These are phyloP conservation scores for Russula sp. DNA, from an alignment of 768 basidiomycete species.

Conservation along the genomic window DNA sequence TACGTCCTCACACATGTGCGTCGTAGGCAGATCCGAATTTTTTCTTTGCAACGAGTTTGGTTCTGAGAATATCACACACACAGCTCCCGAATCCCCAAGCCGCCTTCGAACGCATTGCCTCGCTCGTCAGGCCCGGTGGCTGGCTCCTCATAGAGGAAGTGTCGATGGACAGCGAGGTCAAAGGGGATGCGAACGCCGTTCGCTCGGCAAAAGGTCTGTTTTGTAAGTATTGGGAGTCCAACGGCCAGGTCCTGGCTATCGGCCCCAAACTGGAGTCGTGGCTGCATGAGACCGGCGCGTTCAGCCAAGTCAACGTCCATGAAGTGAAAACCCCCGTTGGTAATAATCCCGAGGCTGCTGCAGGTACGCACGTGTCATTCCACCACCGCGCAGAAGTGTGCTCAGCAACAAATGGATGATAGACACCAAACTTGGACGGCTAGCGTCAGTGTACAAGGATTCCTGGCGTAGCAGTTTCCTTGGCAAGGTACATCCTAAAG, in stretches of 20 bases:
- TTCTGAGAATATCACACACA: not conserved
- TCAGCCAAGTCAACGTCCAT: conserved; percentile 16
- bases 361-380: not conserved
- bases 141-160: conserved; percentile 28
- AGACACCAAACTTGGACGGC: not conserved
- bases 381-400: not conserved
- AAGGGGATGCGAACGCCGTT: conserved; percentile 1
- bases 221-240: conserved; percentile 10
- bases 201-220: not conserved
- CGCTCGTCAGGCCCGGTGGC: conserved; percentile 27
- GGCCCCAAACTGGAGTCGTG: not conserved
- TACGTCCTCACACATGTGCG: conserved; percentile 27
- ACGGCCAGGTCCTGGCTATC: not conserved
- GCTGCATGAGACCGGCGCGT: conserved; percentile 1
- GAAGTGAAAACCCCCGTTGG: not conserved
- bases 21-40: not conserved
- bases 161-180: not conserved
- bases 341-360: not conserved
- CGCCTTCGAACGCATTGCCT: conserved; percentile 20
- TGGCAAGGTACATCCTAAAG: not conserved
- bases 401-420: not conserved
- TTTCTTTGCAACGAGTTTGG: not conserved
- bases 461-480: conserved; percentile 1
- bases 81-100: conserved; percentile 25
- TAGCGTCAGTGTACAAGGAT: not conserved